Base-by-base conservation (phyloP, 805 yeast genomes). In the Brettanomyces custersianus region DNA sequence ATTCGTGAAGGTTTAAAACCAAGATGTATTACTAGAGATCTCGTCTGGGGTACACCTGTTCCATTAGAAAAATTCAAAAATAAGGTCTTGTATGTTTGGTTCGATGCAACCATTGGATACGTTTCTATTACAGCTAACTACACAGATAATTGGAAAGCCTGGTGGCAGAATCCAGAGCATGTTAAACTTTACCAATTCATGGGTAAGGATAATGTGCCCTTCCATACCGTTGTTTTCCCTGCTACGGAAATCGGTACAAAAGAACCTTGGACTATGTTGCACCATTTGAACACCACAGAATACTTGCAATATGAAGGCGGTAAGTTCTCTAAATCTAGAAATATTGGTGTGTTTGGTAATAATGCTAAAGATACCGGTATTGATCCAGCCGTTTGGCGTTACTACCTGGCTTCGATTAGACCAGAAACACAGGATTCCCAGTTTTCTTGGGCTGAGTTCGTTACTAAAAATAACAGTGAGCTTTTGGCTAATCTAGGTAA, bases 131-230 rank as follows among this genome's bases (percentile, higher is more conserved):
- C 99, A 20, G 96, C 97, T 19, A 82, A 81, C 59, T 94, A 90
- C 63, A 77, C 86, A 13, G 64, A 65, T 31, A 72, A 70, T 36
- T 90, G 97, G 97, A 64, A 71, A 51, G 56, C 74, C 48, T 90
- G 98, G 98, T 92, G 99, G 99, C 24, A 42, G 37, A 69, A 82
- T 54, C 94, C 95, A n/a, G 86, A 87, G 36, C 59, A 87, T 43
- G 96, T 92, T 44, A 63, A 82, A 46, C 67, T 92, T 47, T 86
- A 84, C 59, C 99, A 92, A 67, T 92, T 92, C 60, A 92, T 92
- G 99, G 99, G 99, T 62, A 92, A 92, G 60, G 99, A 92, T 62
- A 92, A 92, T 55, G 96, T 88, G 51, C 96, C 97, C 22, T 92
- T 92, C 85, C 99, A 92, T 58, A 82, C 96, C 1, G 98, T 92